Base-by-base conservation (phyloP, 2,329 filamentous ascomycete genomes). In the Bipolaris gigantea region DNA sequence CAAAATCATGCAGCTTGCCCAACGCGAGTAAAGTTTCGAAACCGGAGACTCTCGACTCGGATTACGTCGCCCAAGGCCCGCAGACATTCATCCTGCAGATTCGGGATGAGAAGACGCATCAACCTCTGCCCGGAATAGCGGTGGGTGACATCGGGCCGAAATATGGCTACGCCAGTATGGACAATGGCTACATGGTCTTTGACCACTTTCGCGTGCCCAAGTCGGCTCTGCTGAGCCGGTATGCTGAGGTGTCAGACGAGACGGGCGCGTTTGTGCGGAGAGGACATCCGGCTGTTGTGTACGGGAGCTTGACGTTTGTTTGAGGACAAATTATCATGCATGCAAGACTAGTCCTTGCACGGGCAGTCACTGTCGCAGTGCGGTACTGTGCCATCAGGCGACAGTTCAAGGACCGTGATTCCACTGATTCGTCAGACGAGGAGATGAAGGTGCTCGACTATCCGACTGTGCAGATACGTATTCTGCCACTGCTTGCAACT, bases 121-220 rank as follows among this genome's bases (percentile, higher is more conserved):
- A 76, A 56, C 77, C 80, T 11, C 61, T 81, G 5, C 59, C 74
- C 5, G 79, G 79, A 1, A 79, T 83, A 48, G 75, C 78, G 2
- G 77, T 83, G 15, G 80, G 80, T n/a, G 80, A 83, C 55, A 81
- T 83, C 59, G 80, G 80, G 2, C 79, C 80, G n/a, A 83, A 82
- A 53, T 81, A 82, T 61, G 80, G 80, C 8, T 82, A 82, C 57
- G 75, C 78, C 19, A 75, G 74, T 3, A 80, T 81, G 79, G 79
- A 82, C 54, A 82, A 82, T 52, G 80, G 77, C 0, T 82, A 82
- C 64, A 79, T 81, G 77, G 73, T 83, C 4, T 82, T 82, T 66
- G 67, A 81, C 53, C 70, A 79, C 38, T 74, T 75, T 58, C 70
- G 75, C 27, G 69, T 82, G 4, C 77, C 79, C 11, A 77, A 80